phyloP scores from a whole-genome alignment of 129 eudicot genomes.

The Flaveria robusta region DNA sequence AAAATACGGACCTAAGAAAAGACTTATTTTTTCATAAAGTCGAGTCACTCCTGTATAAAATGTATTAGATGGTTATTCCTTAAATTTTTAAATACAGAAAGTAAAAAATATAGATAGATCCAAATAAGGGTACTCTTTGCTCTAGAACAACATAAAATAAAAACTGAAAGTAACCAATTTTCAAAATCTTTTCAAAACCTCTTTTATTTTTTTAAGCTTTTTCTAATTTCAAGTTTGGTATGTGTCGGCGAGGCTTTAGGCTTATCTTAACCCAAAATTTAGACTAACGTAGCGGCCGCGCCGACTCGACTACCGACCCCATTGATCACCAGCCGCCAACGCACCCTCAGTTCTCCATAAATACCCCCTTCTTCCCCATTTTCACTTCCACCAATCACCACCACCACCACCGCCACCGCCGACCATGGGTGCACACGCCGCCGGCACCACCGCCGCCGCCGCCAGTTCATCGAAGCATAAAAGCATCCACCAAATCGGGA shows the following conservation, averaged over 20 bases:
- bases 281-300: slow-evolving; percentile 48
- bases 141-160: too few species aligned
- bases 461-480: slow-evolving; percentile 31
- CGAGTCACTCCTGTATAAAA: too few species aligned
- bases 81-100: too few species aligned
- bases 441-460: background rate
- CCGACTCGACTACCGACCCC: slow-evolving; percentile 44
- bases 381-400: slow-evolving; percentile 6
- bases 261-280: slow-evolving; percentile 32
- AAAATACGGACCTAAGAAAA: too few species aligned
- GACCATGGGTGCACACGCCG: slow-evolving; percentile 28
- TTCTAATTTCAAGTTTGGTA: background rate
- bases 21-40: too few species aligned
- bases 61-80: too few species aligned
- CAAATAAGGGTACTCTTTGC: too few species aligned
- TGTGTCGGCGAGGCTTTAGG: slow-evolving; percentile 55
- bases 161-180: too few species aligned
- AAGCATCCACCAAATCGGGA: slow-evolving; percentile 28
- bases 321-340: slow-evolving; percentile 28
- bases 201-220: too few species aligned
- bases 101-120: too few species aligned
- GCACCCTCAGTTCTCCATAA: slow-evolving; percentile 25
- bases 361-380: slow-evolving; percentile 16
- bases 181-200: too few species aligned
- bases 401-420: background rate